Conservation (phyloP, 164 flowering plant species). For the Brasenia schreberi region DNA sequence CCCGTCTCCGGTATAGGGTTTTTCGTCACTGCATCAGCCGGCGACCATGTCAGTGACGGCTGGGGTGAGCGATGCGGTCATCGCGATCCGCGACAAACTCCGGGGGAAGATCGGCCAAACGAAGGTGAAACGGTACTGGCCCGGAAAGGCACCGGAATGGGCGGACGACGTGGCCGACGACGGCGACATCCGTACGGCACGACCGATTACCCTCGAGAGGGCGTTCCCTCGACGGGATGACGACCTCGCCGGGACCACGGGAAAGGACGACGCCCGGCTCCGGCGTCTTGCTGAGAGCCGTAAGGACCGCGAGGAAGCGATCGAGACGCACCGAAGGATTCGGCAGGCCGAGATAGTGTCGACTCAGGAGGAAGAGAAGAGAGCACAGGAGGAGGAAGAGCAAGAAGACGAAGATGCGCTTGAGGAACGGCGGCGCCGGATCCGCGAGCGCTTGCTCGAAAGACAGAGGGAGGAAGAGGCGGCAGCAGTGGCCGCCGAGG, state of each 20-base stretch:
- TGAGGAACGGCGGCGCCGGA: slow-evolving; percentile 60
- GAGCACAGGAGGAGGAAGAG: slow-evolving; percentile 47
- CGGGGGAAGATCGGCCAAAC: slow-evolving; percentile 89
- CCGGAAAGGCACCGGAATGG: slow-evolving; percentile 98
- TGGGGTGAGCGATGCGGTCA: slow-evolving; percentile 66
- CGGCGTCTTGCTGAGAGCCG: slow-evolving; percentile 73
- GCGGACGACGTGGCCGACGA: slow-evolving; percentile 76
- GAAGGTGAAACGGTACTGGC: slow-evolving; percentile 88
- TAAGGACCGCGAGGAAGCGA: slow-evolving; percentile 56
- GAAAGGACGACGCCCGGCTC: slow-evolving; percentile 66
- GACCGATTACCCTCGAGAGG: slow-evolving; percentile 39
- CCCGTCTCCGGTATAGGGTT: background rate
- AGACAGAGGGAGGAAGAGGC: slow-evolving; percentile 45
- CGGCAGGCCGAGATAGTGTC: slow-evolving; percentile 91
- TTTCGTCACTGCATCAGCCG: background rate
- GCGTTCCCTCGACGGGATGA: slow-evolving; percentile 56
- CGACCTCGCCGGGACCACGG: slow-evolving; percentile 4
- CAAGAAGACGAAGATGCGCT: slow-evolving; percentile 64
- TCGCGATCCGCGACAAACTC: slow-evolving; percentile 73
- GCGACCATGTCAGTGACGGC: slow-evolving; percentile 75
- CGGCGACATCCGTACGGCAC: slow-evolving; percentile 41
- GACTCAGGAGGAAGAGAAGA: slow-evolving; percentile 61
- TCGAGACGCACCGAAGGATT: slow-evolving; percentile 73
- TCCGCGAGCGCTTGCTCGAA: slow-evolving; percentile 46
- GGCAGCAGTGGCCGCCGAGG: slow-evolving; percentile 32